Conservation (phyloP, 768 basidiomycete genomes). For the Termitomyces sp. region DNA sequence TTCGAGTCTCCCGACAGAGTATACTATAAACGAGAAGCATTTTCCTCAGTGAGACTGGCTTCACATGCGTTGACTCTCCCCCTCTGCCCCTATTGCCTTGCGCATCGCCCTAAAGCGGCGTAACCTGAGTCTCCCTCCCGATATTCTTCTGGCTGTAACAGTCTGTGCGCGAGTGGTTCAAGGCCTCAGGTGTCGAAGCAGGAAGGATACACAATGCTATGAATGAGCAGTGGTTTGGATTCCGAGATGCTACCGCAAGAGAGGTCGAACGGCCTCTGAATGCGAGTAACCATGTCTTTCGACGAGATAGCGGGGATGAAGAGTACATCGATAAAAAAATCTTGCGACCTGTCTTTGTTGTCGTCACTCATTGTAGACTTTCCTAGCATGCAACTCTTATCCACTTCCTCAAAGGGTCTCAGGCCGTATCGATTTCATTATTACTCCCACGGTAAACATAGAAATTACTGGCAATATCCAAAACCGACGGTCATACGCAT, state of each 20-base stretch:
- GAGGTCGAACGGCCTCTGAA: conserved; percentile 27
- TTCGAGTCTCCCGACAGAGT: not conserved
- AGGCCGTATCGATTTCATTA: conserved; percentile 26
- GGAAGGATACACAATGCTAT: conserved; percentile 18
- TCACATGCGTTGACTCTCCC: not conserved
- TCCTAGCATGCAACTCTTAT: conserved; percentile 25
- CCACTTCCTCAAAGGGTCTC: conserved; percentile 21
- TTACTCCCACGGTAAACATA: conserved; percentile 30
- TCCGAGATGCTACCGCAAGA: conserved; percentile 20
- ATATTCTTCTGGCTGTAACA: conserved; percentile 26
- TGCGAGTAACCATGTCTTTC: conserved; percentile 27
- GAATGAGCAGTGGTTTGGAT: conserved; percentile 26
- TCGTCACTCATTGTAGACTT: not conserved
- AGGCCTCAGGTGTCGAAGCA: conserved; percentile 17
- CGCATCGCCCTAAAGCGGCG: conserved; percentile 30
- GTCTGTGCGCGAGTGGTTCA: conserved; percentile 29
- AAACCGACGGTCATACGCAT: too few species aligned
- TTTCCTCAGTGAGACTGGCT: conserved; percentile 4
- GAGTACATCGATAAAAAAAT: conserved; percentile 23
- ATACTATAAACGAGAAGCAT: conserved; percentile 25
- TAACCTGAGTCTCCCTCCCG: conserved; percentile 24
- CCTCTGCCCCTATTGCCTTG: conserved; percentile 15
- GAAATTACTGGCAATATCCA: conserved; percentile 4
- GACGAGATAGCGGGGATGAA: conserved; percentile 22
- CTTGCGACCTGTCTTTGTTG: not conserved